Base-by-base conservation (phyloP, 75 land plant species). In the Sequoia sempervirens region DNA sequence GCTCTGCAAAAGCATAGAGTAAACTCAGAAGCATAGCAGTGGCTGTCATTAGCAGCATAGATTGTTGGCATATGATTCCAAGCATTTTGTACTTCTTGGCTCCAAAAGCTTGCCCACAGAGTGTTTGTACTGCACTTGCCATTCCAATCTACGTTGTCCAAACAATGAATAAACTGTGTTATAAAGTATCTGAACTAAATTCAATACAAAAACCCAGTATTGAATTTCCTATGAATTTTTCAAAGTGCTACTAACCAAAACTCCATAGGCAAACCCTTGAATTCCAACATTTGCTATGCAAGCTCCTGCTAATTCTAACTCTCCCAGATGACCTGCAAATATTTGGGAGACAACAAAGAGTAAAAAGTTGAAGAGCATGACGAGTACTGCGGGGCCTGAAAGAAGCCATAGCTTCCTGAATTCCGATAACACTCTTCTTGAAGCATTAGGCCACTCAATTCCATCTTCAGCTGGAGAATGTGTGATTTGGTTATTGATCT, bases 51-150 rank as follows among this genome's bases (percentile, higher is more conserved):
- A 93, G 84, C 41, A 92, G n/a, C 3, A 94, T 88, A 9, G 93
- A 90, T 45, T 88, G 80, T 82, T 94, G 96, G 83, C 91, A 85
- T 32, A 83, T 85, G 70, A 93, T 88, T 5, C 96, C 94, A 80
- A 93, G 84, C 80, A 86, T 75, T 26, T 81, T 45, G 79, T 88
- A 89, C 82, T 89, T 87, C 83, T 84, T 86, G 15, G 95, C 95
- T 8, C 96, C 96, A 80, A 85, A 93, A 0, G 96, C 96, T 87
- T 94, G 93, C 26, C 93, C 95, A 32, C 96, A 90, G 0, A 94
- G 86, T 13, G 96, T 94, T 73, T 94, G 91, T 52, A 94, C 88
- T 17, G 90, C 93, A 56, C 91, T 85, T 14, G 90, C 92, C 91
- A 93, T 90, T 9, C 95, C 95, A 81, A 93, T 54, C 94, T 92